Base-by-base conservation (phyloP, 306 rosid species). In the Ammopiptanthus mongolicus region DNA sequence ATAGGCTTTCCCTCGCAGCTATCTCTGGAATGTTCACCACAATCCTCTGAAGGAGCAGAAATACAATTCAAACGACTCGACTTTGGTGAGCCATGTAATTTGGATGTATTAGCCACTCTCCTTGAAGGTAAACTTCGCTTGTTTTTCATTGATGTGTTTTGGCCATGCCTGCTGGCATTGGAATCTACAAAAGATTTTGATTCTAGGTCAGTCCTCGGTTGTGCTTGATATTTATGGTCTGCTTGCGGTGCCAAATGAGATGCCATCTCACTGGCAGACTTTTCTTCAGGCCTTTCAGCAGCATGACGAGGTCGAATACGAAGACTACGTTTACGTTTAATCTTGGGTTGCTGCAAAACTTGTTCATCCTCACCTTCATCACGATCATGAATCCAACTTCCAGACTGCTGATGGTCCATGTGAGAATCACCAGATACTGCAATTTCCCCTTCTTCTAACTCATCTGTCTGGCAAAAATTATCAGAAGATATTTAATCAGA, bases 371-470 rank as follows among this genome's bases (percentile, higher is more conserved):
- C 98, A 48, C 89, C 91, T 62, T 92, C 98, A 23, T 96, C 99
- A 58, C 98, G 96, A 44, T 96, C 99, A 77, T 92, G 97, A 82
- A 84, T 89, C 91, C 96, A 92, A 83, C 97, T 92, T 83, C 90
- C 99, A 67, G 98, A 96, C 76, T 86, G 96, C 73, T 92, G 98
- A 79, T 81, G 91, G 57, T 92, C 99, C 91, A 96, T 73, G 81
- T 85, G 98, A 86, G 99, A 96, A 80, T 92, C 99, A 57, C 91
- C 96, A 44, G 99, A 96, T 64, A 80, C 80, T 0, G 89, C 97
- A 81, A 96, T 96, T 87, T 96, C 99, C 67, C 98, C 97, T 82
- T 96, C 99, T 84, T 96, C 99, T 74, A 96, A 56, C 56, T 96
- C 99, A 81, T 90, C 98, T 39, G 91, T 67, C 99, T 96, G 91